These are phyloP conservation scores for Thecamonas trahens DNA, from an alignment of 78 protist genomes.

Conservation along the genomic window DNA sequence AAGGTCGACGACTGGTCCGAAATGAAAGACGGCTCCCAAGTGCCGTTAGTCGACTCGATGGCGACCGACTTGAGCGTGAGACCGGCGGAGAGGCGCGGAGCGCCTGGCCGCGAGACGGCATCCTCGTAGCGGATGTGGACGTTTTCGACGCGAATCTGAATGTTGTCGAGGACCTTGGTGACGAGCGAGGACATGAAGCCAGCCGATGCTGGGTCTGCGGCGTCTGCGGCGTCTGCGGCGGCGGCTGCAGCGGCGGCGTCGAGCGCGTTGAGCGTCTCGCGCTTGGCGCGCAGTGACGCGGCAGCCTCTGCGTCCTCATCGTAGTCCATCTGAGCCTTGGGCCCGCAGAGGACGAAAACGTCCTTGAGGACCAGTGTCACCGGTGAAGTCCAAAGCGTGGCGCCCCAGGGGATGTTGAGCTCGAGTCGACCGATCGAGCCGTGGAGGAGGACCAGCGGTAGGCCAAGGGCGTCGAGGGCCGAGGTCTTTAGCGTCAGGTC, in stretches of 20 bases:
- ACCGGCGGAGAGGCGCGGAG: no score
- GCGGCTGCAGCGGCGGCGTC: no score
- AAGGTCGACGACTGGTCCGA: no score
- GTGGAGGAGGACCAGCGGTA: background rate
- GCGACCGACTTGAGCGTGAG: no score
- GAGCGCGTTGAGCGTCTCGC: background rate
- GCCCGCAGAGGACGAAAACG: no score
- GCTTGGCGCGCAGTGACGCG: background rate
- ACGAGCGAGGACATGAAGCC: background rate
- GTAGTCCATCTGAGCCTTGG: background rate
- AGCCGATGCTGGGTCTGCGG: no score
- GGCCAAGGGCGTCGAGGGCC: background rate
- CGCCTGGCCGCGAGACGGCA: no score
- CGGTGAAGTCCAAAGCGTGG: background rate
- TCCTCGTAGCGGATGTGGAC: slow-evolving; percentile 18
- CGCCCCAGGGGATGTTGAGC: background rate
- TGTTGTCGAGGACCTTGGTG: slow-evolving; percentile 1
- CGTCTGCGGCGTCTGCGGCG: no score
- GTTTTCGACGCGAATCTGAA: background rate
- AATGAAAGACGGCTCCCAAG: no score
- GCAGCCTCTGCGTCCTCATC: background rate
- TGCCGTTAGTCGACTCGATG: no score
- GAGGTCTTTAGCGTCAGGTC: background rate
- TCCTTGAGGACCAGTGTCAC: background rate
- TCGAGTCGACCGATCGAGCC: background rate